These are phyloP conservation scores for Coprinopsis strossmayeri DNA, from an alignment of 768 basidiomycete genomes.

Conservation along the genomic window DNA sequence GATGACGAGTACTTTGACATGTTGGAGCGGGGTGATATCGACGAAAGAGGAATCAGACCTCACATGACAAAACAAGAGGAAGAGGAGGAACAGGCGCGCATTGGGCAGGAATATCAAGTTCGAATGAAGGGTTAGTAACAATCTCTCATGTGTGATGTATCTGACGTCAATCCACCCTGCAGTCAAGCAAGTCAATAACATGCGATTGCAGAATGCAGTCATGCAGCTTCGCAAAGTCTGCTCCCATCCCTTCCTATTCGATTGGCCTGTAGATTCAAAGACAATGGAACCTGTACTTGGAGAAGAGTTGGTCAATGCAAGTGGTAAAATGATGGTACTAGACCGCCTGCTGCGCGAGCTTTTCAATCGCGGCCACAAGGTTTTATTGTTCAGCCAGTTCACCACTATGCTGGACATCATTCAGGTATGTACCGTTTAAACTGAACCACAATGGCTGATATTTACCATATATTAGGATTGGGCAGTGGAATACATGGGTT, in stretches of 20 bases:
- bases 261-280: slow-evolving; percentile 65
- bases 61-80: slow-evolving; percentile 25
- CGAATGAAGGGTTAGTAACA: slow-evolving; percentile 50
- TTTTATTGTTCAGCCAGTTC: slow-evolving; percentile 88
- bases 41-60: slow-evolving; percentile 27
- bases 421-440: slow-evolving; percentile 44
- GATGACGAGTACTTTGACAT: slow-evolving; percentile 64
- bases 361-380: slow-evolving; percentile 76
- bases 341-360: slow-evolving; percentile 82
- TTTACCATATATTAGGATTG: slow-evolving; percentile 53
- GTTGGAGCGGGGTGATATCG: slow-evolving; percentile 43
- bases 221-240: slow-evolving; percentile 98
- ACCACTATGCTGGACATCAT: slow-evolving; percentile 96
- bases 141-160: background rate
- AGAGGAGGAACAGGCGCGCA: slow-evolving; percentile 42
- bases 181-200: slow-evolving; percentile 87
- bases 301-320: slow-evolving; percentile 75
- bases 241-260: slow-evolving; percentile 88
- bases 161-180: slow-evolving; percentile 1
- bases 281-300: slow-evolving; percentile 63
- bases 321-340: slow-evolving; percentile 97
- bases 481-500: slow-evolving; percentile 79
- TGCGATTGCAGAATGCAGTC: slow-evolving; percentile 89
- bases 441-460: background rate
- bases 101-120: slow-evolving; percentile 51